Base-by-base conservation (phyloP, 768 basidiomycete genomes). In the Tulasnella sp. region DNA sequence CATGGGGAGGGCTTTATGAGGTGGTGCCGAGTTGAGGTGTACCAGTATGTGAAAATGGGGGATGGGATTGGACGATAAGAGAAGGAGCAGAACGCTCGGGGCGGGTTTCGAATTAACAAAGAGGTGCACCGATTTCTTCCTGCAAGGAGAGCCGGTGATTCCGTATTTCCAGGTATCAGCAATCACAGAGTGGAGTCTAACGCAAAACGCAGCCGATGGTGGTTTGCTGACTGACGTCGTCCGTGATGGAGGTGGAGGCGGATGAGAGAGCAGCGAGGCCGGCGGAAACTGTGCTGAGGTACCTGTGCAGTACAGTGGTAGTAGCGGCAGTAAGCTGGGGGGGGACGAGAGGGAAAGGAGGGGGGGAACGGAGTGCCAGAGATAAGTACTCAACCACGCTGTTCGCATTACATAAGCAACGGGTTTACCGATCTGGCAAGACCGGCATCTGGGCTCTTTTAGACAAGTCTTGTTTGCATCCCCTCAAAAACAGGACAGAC, bases 1-100 rank as follows among this genome's bases (percentile, higher is more conserved):
- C 24, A 39, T n/a, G 72, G 24, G 72, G 72, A n/a, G 72, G 72
- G 72, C 14, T 36, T 74, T 36, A 74, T 10, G 36, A 38, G 42
- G 72, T 40, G 42, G 42, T 39, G 72, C 18, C 36, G 42, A 38
- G 72, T 19, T 62, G 58, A 34, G 58, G n/a, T n/a, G n/a, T n/a
- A n/a, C n/a, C n/a, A n/a, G 42, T 42, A 62, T 62, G 58, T 14
- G 58, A 62, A 62, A 62, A 34, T 62, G 58, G 72, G 42, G 72
- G 42, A 74, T 10, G 38, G 31, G 38, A 74, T 74, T 74, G 72
- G 72, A 46, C 72, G 72, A 74, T 74, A 74, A 74, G 72, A 62
- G n/a, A n/a, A n/a, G n/a, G n/a, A n/a, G n/a, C n/a, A n/a, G n/a
- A 8, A 16, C 31, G 24, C 58, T n/a, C 27, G 18, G 58, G 12